Evolutionary conservation across 495 filamentous ascomycete species (phyloP), one percentile per base, ranked within the genome.

Genomic region (Penicillium herquei): DNA sequence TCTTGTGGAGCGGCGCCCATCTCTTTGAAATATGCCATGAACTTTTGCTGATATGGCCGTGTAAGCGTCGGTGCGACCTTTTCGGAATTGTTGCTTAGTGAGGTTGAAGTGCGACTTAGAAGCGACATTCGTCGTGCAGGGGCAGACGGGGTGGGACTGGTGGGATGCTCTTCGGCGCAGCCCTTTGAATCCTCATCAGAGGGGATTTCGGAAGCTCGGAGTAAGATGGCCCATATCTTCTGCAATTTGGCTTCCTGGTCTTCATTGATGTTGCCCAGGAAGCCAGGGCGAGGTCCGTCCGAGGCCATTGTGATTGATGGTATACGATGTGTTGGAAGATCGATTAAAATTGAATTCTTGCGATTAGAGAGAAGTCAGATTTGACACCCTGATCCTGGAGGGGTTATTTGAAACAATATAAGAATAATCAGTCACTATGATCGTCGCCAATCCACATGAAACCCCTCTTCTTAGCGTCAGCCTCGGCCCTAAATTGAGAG

Each of bases 221-320:
- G 78, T 12, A 89, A 77, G 49, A 84, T 79, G 8, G 76, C 71
- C 93, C 93, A 98, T 63, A 96, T 77, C 63, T 89, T 85, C 64
- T 85, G 87, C 49, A 98, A 72, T 66, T 92, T 96, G 51, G 79
- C 83, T 57, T 96, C 89, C 70, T 98, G 85, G 49, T 92, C 90
- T 7, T 81, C 64, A 12, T 88, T 96, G 41, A 98, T 78, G 63
- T 87, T 96, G 52, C 89, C 91, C 40, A 91, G 84, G 58, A 90
- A 84, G 35, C 93, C 93, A 8, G 87, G 83, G 12, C 81, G 73
- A 1, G 63, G 63, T 55, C 57, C 57, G 14, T 59, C 50, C 51
- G 60, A 48, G 42, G 65, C 55, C 65, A 68, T 66, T 51, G 16
- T 52, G 45, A 6, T 37, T 49, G 43, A 12, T 21, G 21, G 8